These are phyloP conservation scores for Candida wancherniae DNA, from an alignment of 805 yeast genomes.

Conservation along the genomic window DNA sequence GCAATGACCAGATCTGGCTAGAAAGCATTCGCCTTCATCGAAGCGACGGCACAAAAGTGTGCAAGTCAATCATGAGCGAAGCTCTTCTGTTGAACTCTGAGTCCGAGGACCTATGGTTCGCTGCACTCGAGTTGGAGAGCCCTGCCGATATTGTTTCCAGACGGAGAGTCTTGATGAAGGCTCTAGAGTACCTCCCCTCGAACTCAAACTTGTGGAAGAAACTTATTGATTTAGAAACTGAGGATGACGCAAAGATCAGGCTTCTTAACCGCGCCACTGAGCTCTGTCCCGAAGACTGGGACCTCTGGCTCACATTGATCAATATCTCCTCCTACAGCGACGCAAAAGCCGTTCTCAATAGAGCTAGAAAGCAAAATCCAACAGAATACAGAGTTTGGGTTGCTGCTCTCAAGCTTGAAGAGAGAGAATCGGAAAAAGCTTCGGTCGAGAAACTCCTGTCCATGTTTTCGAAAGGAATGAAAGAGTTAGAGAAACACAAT, in stretches of 20 bases:
- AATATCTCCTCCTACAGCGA: slow-evolving; percentile 40
- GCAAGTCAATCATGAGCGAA: slow-evolving; percentile 58
- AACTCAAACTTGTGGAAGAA: slow-evolving; percentile 63
- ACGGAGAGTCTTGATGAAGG: slow-evolving; percentile 61
- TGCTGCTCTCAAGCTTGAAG: slow-evolving; percentile 63
- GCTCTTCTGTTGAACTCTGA: slow-evolving; percentile 55
- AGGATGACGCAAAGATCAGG: slow-evolving; percentile 43
- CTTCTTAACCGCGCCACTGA: slow-evolving; percentile 64
- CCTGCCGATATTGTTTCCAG: slow-evolving; percentile 44
- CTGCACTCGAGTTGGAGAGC: slow-evolving; percentile 61
- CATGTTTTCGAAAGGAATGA: slow-evolving; percentile 46
- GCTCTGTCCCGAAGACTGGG: slow-evolving; percentile 58
- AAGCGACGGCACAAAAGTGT: slow-evolving; percentile 34
- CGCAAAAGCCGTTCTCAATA: slow-evolving; percentile 52
- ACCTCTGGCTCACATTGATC: slow-evolving; percentile 61
- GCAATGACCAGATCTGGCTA: slow-evolving; percentile 74
- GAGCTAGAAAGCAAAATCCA: slow-evolving; percentile 49
- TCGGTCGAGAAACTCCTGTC: slow-evolving; percentile 43
- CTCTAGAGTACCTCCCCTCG: slow-evolving; percentile 59
- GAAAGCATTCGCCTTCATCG: slow-evolving; percentile 65
- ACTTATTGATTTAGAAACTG: slow-evolving; percentile 57
- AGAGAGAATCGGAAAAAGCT: slow-evolving; percentile 41
- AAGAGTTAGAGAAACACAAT: slow-evolving; percentile 31
- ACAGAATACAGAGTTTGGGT: slow-evolving; percentile 50
- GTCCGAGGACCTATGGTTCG: slow-evolving; percentile 67